These are phyloP conservation scores for Rosa chinensis DNA, from an alignment of 306 rosid genomes.

Conservation along the genomic window DNA sequence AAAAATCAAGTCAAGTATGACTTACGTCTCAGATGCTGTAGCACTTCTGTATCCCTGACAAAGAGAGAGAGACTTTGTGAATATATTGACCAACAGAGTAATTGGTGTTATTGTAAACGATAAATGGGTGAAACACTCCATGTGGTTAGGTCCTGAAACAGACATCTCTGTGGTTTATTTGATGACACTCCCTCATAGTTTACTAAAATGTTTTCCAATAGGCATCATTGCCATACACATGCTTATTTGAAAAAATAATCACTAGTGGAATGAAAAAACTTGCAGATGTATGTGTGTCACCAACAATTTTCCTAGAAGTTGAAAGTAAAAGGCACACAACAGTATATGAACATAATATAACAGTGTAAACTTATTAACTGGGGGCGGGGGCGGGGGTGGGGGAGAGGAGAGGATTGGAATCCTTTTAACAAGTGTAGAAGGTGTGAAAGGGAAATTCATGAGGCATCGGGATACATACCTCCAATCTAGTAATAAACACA, in stretches of 20 bases:
- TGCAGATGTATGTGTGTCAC: background rate
- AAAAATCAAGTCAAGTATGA: conserved; percentile 13
- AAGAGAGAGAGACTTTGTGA: conserved; percentile 18
- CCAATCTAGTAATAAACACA: conserved; percentile 86
- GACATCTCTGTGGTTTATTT: background rate
- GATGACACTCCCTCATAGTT: background rate
- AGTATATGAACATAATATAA: background rate
- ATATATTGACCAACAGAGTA: background rate
- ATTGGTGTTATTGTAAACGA: background rate
- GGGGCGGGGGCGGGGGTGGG: too few relatives aligned
- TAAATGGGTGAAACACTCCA: background rate
- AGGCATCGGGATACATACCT: conserved; percentile 54
- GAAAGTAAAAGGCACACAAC: background rate
- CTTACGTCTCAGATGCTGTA: conserved; percentile 90
- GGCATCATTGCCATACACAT: background rate
- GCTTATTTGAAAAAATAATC: background rate
- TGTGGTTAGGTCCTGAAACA: background rate
- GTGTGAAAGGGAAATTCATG: background rate
- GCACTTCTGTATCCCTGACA: conserved; percentile 91
- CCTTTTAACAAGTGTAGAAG: background rate
- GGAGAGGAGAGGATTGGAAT: background rate
- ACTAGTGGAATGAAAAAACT: background rate
- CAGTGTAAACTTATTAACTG: background rate
- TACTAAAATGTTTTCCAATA: background rate
- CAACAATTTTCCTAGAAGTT: background rate